Conservation (phyloP, 345 rosid species). For the Corchorus capsularis region DNA sequence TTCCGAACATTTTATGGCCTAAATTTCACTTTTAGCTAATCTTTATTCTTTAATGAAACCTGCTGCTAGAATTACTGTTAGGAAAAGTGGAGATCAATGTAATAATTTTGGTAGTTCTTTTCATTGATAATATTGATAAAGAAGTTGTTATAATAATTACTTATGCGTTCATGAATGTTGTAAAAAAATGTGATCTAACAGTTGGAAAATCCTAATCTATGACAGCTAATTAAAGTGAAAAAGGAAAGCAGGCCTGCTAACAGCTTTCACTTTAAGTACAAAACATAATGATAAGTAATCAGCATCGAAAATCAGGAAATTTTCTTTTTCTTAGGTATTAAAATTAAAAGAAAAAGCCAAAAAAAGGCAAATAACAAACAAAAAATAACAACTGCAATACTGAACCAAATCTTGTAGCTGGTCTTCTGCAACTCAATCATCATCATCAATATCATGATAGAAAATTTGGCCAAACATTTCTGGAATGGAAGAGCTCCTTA, state of each 20-base stretch:
- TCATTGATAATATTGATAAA: background rate
- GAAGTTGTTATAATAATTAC: background rate
- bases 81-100: background rate
- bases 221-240: conserved; percentile 9
- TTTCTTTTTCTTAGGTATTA: background rate
- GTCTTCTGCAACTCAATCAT: background rate
- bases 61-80: background rate
- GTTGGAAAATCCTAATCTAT: conserved; percentile 10
- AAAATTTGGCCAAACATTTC: background rate
- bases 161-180: background rate
- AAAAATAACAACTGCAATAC: background rate
- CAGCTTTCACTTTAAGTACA: conserved; percentile 10
- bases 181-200: no score
- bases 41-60: background rate
- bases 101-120: background rate
- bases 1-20: background rate
- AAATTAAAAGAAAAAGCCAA: background rate
- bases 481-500: background rate
- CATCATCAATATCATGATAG: background rate
- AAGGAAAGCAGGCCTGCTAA: background rate
- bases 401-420: background rate
- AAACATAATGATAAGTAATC: conserved; percentile 8
- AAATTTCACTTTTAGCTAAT: background rate
- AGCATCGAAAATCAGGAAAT: background rate
- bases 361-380: background rate